Percentiles rank a stretch among this genome's conserved stretches.
phyloP scores from a whole-genome alignment of 805 yeast species.

The Candida endomychidarum region DNA sequence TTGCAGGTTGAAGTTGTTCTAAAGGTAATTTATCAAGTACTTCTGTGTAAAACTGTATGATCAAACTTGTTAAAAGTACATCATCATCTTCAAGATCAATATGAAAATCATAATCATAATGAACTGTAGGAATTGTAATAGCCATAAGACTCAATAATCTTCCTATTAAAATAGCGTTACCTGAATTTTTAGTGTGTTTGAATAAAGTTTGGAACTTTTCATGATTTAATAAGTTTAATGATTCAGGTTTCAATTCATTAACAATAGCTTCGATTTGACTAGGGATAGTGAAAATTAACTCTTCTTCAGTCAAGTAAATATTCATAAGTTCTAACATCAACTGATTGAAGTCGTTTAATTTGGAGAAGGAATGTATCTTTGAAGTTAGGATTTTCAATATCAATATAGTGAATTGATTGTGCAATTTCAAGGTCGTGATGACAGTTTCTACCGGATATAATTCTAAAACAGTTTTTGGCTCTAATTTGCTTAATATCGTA shows the following conservation, averaged over 20 bases:
- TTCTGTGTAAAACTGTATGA: conserved; percentile 26
- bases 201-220: conserved; percentile 4
- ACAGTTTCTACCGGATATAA: conserved; percentile 20
- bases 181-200: conserved; percentile 3
- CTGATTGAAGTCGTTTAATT: not conserved
- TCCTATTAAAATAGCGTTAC: conserved; percentile 9
- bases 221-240: not conserved
- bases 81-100: conserved; percentile 18
- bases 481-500: conserved; percentile 11
- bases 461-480: conserved; percentile 16
- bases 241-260: not conserved
- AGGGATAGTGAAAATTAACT: conserved; percentile 6
- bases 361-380: conserved; percentile 2
- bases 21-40: conserved; percentile 15
- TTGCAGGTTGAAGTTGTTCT: not conserved
- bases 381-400: conserved; percentile 12
- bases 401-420: conserved; percentile 14
- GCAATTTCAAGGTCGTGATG: conserved; percentile 10
- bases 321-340: conserved; percentile 2
- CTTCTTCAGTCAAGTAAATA: conserved; percentile 3
- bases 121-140: conserved; percentile 7
- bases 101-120: conserved; percentile 13
- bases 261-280: conserved; percentile 14
- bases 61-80: conserved; percentile 23
- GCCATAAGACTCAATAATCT: conserved; percentile 9